Evolutionary conservation across 495 filamentous ascomycete species (phyloP), one percentile per base, ranked within the genome.

Genomic region (Oleoguttula mirabilis): DNA sequence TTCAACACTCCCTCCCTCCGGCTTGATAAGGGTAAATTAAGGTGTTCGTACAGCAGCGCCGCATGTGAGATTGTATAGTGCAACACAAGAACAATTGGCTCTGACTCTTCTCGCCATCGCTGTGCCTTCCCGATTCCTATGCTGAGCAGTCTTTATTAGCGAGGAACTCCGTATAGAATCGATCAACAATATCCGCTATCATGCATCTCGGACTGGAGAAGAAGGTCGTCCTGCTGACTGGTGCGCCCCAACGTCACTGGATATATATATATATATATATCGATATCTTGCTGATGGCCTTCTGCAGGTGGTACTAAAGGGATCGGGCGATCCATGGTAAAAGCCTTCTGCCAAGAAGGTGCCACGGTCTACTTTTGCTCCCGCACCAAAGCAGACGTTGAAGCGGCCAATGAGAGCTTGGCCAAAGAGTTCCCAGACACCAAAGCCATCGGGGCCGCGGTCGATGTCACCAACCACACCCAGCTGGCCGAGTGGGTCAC

Each of bases 281-380:
- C 21, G 14, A 34, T 24, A 17, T 16, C 2, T 10, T 4, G n/a
- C 3, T 15, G 16, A 35, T 31, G 12, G n/a, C n/a, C 3, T 33
- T 47, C 4, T 15, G n/a, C 32, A 52, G 49, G 49, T 11, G 49
- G 49, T 16, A 52, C 49, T 1, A 52, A 52, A 38, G 49, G 49
- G 43, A 52, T 52, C 31, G 49, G 49, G 25, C 43, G 49, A 11
- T 14, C 49, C 12, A 47, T 52, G 20, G 43, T 46, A 2, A 28
- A 33, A 12, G 33, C 32, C 10, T 52, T 52, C 21, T 33, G 47
- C 4, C 22, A 17, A 15, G 49, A 52, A 39, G 49, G 49, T 24
- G 43, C 49, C 15, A 52, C 27, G 0, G 68, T 52, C 30, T 38
- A 52, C 43, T 52, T 47, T 44, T 52, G 49, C 33, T 43, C 43